Conservation (phyloP, 148 eudicot species). For the Euryodendron excelsum region DNA sequence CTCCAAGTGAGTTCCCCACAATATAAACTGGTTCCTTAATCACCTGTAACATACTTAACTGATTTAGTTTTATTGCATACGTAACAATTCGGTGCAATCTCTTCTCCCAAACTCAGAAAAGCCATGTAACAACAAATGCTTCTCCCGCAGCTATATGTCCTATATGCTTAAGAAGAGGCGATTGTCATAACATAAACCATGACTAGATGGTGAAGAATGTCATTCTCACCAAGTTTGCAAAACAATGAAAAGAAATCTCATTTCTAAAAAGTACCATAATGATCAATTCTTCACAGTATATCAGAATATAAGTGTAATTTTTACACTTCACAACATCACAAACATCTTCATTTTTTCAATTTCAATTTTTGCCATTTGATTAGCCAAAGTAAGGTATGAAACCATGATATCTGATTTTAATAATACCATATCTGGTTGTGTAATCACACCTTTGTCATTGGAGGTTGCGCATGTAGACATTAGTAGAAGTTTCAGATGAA, state of each 20-base stretch:
- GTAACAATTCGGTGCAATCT: neutral
- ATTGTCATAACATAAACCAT: neutral
- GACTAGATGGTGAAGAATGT: no score
- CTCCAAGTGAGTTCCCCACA: slow-evolving; percentile 96
- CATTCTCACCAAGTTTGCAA: neutral
- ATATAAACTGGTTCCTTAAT: slow-evolving; percentile 90
- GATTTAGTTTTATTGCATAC: neutral
- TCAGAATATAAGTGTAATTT: no score
- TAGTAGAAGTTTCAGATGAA: no score
- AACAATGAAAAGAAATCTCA: neutral
- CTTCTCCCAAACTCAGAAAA: neutral
- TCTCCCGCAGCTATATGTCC: neutral
- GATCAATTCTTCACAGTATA: neutral
- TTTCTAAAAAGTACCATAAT: neutral
- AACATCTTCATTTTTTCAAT: no score
- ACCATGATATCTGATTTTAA: no score
- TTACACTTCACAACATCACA: no score
- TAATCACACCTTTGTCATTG: no score
- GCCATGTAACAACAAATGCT: neutral
- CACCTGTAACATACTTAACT: slow-evolving; percentile 49
- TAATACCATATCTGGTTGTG: no score
- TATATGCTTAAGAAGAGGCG: neutral
- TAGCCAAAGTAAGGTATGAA: no score
- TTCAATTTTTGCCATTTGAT: no score
- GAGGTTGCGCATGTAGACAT: no score